Conservation (phyloP, 2,329 filamentous ascomycete species). For the Ascochyta lentis region DNA sequence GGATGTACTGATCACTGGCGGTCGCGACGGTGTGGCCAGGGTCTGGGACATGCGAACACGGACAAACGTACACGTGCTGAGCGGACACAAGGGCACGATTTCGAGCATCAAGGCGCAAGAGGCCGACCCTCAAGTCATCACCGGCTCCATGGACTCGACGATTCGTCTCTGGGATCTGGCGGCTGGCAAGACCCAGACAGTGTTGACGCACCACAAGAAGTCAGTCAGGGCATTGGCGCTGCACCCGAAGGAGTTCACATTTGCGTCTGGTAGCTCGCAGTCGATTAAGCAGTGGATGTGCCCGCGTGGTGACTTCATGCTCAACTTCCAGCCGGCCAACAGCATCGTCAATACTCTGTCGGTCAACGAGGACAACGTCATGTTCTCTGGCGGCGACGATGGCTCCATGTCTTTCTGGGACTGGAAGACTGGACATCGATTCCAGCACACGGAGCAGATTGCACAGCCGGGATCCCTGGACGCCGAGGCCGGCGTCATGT, state of each 20-base stretch:
- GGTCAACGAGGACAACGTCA: conserved; percentile 92
- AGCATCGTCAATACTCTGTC: conserved; percentile 93
- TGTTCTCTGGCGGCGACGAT: conserved; percentile 95
- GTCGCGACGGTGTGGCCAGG: conserved; percentile 89
- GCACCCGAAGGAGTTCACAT: conserved; percentile 94
- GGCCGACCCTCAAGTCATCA: conserved; percentile 94
- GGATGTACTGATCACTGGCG: conserved; percentile 92
- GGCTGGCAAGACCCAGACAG: conserved; percentile 93
- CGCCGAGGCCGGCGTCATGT: conserved; percentile 94
- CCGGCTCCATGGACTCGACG: conserved; percentile 79
- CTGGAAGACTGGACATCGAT: conserved; percentile 95
- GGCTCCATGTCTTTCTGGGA: conserved; percentile 98
- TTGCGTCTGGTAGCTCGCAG: conserved; percentile 87
- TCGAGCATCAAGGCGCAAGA: conserved; percentile 91
- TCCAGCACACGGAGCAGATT: conserved; percentile 87
- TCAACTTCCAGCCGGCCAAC: conserved; percentile 97
- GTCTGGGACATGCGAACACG: conserved; percentile 98
- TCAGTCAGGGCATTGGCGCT: conserved; percentile 83
- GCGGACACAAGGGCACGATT: conserved; percentile 89
- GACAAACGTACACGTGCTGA: conserved; percentile 92
- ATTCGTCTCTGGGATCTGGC: conserved; percentile 84
- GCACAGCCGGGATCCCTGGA: conserved; percentile 94
- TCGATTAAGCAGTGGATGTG: conserved; percentile 99
- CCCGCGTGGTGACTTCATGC: conserved; percentile 97
- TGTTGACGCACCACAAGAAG: conserved; percentile 98